Conservation (phyloP, 1,139 yeast genomes). For the Candida sp. region DNA sequence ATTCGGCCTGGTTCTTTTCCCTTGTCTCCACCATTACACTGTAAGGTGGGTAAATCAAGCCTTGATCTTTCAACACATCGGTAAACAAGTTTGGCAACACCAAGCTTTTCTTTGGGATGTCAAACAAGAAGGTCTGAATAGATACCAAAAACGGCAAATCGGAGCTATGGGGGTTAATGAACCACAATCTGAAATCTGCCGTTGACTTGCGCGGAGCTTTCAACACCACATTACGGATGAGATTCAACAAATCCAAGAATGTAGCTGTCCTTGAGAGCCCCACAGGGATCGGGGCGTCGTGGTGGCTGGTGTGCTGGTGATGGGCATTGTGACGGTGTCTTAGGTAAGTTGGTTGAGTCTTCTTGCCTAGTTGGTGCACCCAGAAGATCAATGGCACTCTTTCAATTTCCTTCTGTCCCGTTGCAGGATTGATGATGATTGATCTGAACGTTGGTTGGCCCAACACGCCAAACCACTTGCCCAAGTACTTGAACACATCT, state of each 20-base stretch:
- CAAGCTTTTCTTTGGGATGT: conserved; percentile 32
- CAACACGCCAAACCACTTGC: conserved; percentile 58
- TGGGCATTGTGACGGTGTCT: conserved; percentile 12
- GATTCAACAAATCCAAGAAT: conserved; percentile 35
- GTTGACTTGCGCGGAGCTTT: conserved; percentile 20
- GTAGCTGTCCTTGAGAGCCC: conserved; percentile 36
- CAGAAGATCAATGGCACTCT: conserved; percentile 53
- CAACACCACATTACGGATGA: conserved; percentile 23
- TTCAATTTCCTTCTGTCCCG: conserved; percentile 52
- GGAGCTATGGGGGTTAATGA: conserved; percentile 28
- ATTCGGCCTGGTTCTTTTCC: conserved; percentile 25
- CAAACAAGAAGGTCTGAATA: conserved; percentile 31
- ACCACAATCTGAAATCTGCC: conserved; percentile 40
- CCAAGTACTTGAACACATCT: conserved; percentile 44
- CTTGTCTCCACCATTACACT: conserved; percentile 39
- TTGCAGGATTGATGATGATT: conserved; percentile 38
- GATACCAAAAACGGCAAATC: conserved; percentile 29
- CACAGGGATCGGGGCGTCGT: conserved; percentile 19
- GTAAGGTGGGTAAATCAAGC: conserved; percentile 28
- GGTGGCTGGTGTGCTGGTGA: conserved; percentile 15
- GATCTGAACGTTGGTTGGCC: conserved; percentile 52
- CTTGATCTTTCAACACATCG: conserved; percentile 34
- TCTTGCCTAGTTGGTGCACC: conserved; percentile 52
- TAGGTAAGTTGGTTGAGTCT: conserved; percentile 15
- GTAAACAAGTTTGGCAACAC: conserved; percentile 29